Conservation (phyloP, 495 filamentous ascomycete species). For the Aspergillus panamensis region DNA sequence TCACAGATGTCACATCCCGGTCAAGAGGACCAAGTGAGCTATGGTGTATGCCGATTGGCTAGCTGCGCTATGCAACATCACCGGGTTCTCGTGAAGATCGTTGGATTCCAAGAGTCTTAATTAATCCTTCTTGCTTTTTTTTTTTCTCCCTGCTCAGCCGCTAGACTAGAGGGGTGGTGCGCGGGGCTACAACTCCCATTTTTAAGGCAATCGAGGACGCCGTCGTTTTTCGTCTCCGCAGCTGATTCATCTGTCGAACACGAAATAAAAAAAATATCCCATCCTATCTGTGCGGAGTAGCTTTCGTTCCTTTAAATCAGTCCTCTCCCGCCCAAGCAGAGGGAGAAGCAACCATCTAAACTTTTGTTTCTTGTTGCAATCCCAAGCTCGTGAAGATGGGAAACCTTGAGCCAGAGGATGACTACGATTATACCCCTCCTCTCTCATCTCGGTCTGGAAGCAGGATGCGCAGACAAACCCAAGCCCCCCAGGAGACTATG, state of each 20-base stretch:
- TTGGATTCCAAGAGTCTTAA: conserved; percentile 9
- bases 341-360: too few species aligned
- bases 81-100: neutral
- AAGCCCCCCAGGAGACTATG: conserved; percentile 66
- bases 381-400: neutral
- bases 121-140: conserved; percentile 3
- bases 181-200: conserved; percentile 5
- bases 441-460: conserved; percentile 40
- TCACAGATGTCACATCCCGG: neutral
- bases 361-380: too few species aligned
- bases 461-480: conserved; percentile 43
- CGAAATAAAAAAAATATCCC: neutral
- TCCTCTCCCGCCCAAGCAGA: neutral
- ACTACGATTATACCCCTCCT: conserved; percentile 30
- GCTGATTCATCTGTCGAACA: neutral
- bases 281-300: neutral
- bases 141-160: conserved; percentile 7
- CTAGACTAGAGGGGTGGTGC: conserved; percentile 5
- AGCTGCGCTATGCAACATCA: neutral
- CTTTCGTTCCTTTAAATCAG: neutral
- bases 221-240: neutral
- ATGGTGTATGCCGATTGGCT: conserved; percentile 12
- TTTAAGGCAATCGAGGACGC: neutral
- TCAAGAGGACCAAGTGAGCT: neutral
- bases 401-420: conserved; percentile 34